Evolutionary conservation across 2,329 filamentous ascomycete genomes (phyloP).

Genomic region (Fusarium siculi): DNA sequence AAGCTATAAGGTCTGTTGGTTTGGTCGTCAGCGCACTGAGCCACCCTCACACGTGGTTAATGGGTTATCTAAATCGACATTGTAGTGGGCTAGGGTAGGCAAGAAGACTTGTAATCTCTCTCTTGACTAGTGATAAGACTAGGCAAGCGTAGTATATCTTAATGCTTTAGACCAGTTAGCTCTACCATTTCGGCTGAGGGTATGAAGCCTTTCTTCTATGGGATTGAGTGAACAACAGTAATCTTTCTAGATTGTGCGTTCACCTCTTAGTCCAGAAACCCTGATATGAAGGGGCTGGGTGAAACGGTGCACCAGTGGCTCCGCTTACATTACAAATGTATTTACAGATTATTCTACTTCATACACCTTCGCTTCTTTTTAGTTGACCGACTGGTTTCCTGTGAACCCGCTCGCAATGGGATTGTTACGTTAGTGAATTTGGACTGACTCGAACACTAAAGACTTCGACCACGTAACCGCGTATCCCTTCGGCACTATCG

Average conservation of each 20-base stretch:
- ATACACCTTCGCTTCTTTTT: fast-evolving
- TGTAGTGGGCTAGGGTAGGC: not conserved
- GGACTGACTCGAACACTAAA: not conserved
- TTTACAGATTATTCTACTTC: too few relatives aligned
- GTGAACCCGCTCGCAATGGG: too few relatives aligned
- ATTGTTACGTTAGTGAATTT: too few relatives aligned
- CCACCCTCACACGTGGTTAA: too few relatives aligned
- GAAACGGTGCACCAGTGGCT: fast-evolving
- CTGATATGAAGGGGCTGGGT: too few relatives aligned
- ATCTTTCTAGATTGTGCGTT: not conserved
- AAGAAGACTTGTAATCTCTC: not conserved
- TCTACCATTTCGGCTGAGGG: too few relatives aligned
- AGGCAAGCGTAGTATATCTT: not conserved
- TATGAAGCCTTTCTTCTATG: too few relatives aligned
- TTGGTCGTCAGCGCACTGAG: fast-evolving
- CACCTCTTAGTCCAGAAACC: not conserved
- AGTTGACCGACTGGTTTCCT: not conserved
- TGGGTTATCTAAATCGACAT: too few relatives aligned
- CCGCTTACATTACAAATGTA: fast-evolving
- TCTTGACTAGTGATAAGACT: not conserved
- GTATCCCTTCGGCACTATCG: not conserved
- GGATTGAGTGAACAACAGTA: not conserved
- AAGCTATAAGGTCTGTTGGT: fast-evolving
- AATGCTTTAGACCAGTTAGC: too few relatives aligned
- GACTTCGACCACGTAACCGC: fast-evolving